A percentile compares a stretch with the other conserved stretches of the same genome.
phyloP scores from a whole-genome alignment of 1,284 basidiomycete genomes.

The Trichosporon sp. region DNA sequence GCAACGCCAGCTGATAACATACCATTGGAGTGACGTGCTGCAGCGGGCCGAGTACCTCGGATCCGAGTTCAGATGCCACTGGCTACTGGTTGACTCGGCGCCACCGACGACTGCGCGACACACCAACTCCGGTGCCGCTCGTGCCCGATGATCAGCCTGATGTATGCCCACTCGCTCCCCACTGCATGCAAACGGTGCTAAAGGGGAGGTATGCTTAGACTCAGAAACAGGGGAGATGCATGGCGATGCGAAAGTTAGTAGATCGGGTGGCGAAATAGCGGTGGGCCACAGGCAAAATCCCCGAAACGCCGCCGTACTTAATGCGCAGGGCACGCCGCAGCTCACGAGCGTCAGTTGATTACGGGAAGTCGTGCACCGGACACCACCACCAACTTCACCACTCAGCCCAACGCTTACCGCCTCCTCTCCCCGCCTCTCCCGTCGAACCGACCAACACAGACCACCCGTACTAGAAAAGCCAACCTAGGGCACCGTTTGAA shows the following conservation, averaged over 20 bases:
- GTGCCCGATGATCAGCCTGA: background rate
- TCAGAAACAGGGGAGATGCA: background rate
- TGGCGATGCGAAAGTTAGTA: background rate
- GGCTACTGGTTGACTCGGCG: background rate
- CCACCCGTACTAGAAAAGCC: background rate
- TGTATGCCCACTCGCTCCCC: background rate
- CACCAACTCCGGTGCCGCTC: background rate
- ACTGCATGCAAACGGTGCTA: background rate
- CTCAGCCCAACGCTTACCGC: background rate
- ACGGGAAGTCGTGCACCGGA: background rate
- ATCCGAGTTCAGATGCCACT: background rate
- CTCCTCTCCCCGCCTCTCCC: background rate
- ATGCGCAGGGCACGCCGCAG: background rate
- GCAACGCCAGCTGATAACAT: too few relatives aligned
- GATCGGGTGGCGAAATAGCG: background rate
- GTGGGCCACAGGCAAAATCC: background rate
- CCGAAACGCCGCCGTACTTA: constrained; percentile 3
- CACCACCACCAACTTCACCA: constrained; percentile 1
- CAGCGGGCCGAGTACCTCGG: background rate
- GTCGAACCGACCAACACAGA: background rate
- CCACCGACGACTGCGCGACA: background rate
- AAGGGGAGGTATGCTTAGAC: background rate
- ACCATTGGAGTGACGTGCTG: too few relatives aligned
- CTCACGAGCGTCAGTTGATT: background rate
- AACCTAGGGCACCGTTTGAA: constrained; percentile 12